Conservation (phyloP, 2,329 filamentous ascomycete genomes). For the Kalaharituber pfeilii region DNA sequence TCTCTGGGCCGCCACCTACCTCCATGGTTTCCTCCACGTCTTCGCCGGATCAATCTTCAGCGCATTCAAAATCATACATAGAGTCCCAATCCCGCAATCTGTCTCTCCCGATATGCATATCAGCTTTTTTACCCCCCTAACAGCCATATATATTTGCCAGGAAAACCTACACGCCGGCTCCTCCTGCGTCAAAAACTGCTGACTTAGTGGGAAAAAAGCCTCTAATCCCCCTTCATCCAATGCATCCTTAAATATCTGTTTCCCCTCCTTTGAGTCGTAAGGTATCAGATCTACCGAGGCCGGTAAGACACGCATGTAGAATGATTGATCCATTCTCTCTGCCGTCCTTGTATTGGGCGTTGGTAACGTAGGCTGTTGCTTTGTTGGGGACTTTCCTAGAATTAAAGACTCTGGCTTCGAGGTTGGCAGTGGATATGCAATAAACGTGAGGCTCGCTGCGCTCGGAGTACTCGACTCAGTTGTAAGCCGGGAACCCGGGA, state of each 20-base stretch:
- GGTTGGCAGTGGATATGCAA: too few relatives aligned
- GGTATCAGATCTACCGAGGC: slow-evolving; percentile 11
- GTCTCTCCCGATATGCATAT: background rate
- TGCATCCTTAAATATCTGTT: slow-evolving; percentile 14
- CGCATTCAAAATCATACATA: slow-evolving; percentile 20
- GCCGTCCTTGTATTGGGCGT: too few relatives aligned
- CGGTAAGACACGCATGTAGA: slow-evolving; percentile 17
- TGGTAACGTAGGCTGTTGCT: too few relatives aligned
- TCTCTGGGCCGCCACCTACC: background rate
- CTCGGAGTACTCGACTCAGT: too few relatives aligned
- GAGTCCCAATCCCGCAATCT: slow-evolving; percentile 18
- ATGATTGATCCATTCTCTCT: slow-evolving; percentile 8
- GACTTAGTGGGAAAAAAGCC: slow-evolving; percentile 17
- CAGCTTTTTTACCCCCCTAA: background rate
- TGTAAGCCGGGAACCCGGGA: too few relatives aligned
- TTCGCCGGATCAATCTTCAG: slow-evolving; percentile 16
- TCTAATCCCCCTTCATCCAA: slow-evolving; percentile 13
- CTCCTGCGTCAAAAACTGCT: slow-evolving; percentile 20
- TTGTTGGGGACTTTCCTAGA: too few relatives aligned
- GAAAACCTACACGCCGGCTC: slow-evolving; percentile 15
- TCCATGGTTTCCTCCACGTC: slow-evolving; percentile 17
- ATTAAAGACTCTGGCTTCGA: too few relatives aligned
- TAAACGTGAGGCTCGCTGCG: too few relatives aligned
- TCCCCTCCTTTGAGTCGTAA: slow-evolving; percentile 16
- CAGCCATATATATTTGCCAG: background rate